A percentile compares a stretch with the other conserved stretches of the same genome.
phyloP scores from a whole-genome alignment of 1,284 basidiomycete species.

The Phellinidium pouzarii region DNA sequence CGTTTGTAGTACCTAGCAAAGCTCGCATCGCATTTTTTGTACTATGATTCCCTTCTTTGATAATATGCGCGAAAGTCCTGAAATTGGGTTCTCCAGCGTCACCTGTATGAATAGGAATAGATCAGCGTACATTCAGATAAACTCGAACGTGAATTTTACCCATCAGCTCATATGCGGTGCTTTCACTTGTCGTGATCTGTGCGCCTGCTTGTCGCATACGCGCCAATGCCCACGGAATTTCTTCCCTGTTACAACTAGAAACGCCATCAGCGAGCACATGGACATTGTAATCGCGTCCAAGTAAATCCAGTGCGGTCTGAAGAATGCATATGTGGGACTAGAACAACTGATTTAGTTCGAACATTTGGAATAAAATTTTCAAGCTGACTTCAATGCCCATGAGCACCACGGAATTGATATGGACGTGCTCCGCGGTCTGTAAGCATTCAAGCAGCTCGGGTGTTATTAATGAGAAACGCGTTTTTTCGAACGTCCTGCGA shows the following conservation, averaged over 20 bases:
- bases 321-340: conserved; percentile 89
- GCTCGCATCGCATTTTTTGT: conserved; percentile 41
- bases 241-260: conserved; percentile 72
- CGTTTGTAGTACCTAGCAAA: conserved; percentile 6
- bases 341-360: conserved; percentile 17
- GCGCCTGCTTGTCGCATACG: conserved; percentile 73
- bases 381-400: conserved; percentile 77
- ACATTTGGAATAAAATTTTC: not conserved
- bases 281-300: conserved; percentile 49
- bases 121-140: conserved; percentile 11
- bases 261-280: conserved; percentile 81
- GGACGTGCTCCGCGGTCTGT: conserved; percentile 31
- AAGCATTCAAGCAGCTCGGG: conserved; percentile 56
- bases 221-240: conserved; percentile 55
- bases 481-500: conserved; percentile 61
- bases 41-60: conserved; percentile 70
- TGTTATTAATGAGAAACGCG: conserved; percentile 78
- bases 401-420: conserved; percentile 60
- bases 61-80: conserved; percentile 64
- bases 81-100: conserved; percentile 67
- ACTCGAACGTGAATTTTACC: conserved; percentile 29
- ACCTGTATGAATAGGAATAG: conserved; percentile 30
- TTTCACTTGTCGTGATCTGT: conserved; percentile 77
- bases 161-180: conserved; percentile 73
- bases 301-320: conserved; percentile 70